These are phyloP conservation scores for Suhomyces vadensis DNA, from an alignment of 805 yeast genomes.

Conservation along the genomic window DNA sequence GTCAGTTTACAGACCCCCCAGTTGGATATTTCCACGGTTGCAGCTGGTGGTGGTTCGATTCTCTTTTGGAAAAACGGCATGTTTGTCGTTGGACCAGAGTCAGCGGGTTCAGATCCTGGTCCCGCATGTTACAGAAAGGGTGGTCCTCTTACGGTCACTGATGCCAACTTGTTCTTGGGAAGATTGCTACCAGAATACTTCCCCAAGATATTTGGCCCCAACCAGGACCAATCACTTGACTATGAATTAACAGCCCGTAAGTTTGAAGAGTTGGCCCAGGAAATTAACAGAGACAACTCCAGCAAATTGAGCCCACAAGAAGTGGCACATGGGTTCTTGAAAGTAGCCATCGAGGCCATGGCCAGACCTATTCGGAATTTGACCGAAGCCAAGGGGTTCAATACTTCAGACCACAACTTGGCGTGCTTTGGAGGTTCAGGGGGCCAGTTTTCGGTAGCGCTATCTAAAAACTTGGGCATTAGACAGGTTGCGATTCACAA, in stretches of 20 bases:
- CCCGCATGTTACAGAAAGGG: conserved; percentile 44
- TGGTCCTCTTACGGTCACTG: conserved; percentile 42
- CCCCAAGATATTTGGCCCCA: conserved; percentile 42
- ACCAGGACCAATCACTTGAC: conserved; percentile 35
- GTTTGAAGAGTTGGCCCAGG: conserved; percentile 54
- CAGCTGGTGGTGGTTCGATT: conserved; percentile 50
- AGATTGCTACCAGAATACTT: conserved; percentile 36
- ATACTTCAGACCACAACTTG: conserved; percentile 62
- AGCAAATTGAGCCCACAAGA: conserved; percentile 53
- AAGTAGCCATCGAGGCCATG: conserved; percentile 87
- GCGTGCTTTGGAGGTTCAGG: conserved; percentile 95
- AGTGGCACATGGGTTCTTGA: conserved; percentile 77
- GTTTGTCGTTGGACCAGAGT: conserved; percentile 42
- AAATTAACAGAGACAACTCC: conserved; percentile 53
- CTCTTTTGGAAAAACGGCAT: conserved; percentile 39
- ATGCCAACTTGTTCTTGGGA: conserved; percentile 39
- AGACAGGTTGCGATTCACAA: conserved; percentile 69
- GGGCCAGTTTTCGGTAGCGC: conserved; percentile 83
- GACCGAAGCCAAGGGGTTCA: conserved; percentile 82
- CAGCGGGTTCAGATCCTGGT: conserved; percentile 44
- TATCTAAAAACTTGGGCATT: conserved; percentile 72
- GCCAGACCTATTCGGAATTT: conserved; percentile 84
- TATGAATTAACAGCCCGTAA: conserved; percentile 42
- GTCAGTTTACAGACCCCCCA: conserved; percentile 48
- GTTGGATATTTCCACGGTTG: conserved; percentile 45